These are phyloP conservation scores for Alternaria postmessia DNA, from an alignment of 2,329 filamentous ascomycete species.

Conservation along the genomic window DNA sequence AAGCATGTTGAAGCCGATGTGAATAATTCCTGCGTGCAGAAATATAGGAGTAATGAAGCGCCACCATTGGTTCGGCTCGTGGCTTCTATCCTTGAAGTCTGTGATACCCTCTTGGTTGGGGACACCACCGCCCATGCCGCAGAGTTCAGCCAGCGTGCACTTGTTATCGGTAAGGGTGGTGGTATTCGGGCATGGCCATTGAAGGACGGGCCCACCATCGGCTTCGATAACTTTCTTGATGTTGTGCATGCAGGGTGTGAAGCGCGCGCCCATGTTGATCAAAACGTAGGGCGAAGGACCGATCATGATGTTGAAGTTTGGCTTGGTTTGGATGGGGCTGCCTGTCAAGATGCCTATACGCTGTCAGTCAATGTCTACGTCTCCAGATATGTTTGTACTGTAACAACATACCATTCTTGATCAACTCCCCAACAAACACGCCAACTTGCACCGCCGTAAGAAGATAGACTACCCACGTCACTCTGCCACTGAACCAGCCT, in stretches of 20 bases:
- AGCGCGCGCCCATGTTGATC: slow-evolving; percentile 97
- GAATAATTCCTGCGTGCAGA: slow-evolving; percentile 89
- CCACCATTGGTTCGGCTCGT: slow-evolving; percentile 91
- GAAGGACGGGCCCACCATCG: slow-evolving; percentile 50
- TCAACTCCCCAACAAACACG: slow-evolving; percentile 89
- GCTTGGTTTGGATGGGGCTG: slow-evolving; percentile 78
- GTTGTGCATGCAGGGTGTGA: slow-evolving; percentile 93
- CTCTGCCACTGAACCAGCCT: slow-evolving; percentile 64
- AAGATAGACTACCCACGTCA: slow-evolving; percentile 83
- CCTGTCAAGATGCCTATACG: slow-evolving; percentile 74
- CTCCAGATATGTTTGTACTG: not conserved
- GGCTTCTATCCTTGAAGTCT: slow-evolving; percentile 62
- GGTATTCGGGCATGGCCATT: slow-evolving; percentile 81
- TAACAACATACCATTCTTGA: slow-evolving; percentile 74
- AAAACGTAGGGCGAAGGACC: slow-evolving; percentile 88
- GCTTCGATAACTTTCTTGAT: slow-evolving; percentile 68
- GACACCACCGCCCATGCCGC: slow-evolving; percentile 79
- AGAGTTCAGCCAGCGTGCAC: slow-evolving; percentile 81
- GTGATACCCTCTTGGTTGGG: slow-evolving; percentile 67
- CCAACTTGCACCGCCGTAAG: slow-evolving; percentile 78
- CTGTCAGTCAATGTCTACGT: slow-evolving; percentile 15
- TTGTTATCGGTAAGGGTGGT: slow-evolving; percentile 66
- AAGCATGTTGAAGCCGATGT: slow-evolving; percentile 95
- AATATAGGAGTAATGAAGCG: slow-evolving; percentile 97
- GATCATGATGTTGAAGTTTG: slow-evolving; percentile 95